A percentile compares a stretch with the other conserved stretches of the same genome.
Evolutionary conservation across 768 basidiomycete species (phyloP).

Genomic region (Trametes meyenii): DNA sequence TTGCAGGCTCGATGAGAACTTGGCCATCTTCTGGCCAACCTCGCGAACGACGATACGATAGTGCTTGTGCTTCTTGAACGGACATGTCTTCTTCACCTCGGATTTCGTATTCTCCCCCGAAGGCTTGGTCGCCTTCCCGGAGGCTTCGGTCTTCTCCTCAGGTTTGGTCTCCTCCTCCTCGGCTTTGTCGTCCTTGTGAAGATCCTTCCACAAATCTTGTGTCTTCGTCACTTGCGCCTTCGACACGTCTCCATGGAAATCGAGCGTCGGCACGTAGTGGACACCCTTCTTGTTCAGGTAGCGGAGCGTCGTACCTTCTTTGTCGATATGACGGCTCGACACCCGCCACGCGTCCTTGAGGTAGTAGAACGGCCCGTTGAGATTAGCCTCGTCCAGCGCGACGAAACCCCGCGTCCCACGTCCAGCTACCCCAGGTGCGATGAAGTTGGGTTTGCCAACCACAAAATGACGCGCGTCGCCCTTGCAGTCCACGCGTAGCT

Average conservation of each 20-base stretch:
- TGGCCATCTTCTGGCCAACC: neutral
- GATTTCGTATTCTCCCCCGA: too few species aligned
- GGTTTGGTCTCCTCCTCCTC: too few species aligned
- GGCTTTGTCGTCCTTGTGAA: neutral
- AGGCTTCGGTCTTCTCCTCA: too few species aligned
- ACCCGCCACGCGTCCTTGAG: constrained; percentile 22
- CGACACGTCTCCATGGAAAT: neutral
- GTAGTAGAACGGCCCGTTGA: constrained; percentile 6
- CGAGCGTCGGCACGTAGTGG: neutral
- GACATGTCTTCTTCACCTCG: neutral
- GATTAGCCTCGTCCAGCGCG: constrained; percentile 6
- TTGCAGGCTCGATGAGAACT: neutral
- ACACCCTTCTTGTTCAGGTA: neutral
- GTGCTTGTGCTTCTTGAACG: constrained; percentile 3
- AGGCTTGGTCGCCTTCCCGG: too few species aligned
- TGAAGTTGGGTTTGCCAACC: constrained; percentile 3
- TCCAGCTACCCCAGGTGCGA: constrained; percentile 3
- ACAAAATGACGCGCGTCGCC: neutral
- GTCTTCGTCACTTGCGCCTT: neutral
- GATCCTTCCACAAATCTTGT: neutral
- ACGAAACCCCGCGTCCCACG: constrained; percentile 17
- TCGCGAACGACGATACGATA: constrained; percentile 8
- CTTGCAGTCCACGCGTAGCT: neutral
- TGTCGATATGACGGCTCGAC: neutral
- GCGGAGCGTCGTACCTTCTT: constrained; percentile 1